phyloP scores from a whole-genome alignment of 345 rosid species.

The Salix purpurea region DNA sequence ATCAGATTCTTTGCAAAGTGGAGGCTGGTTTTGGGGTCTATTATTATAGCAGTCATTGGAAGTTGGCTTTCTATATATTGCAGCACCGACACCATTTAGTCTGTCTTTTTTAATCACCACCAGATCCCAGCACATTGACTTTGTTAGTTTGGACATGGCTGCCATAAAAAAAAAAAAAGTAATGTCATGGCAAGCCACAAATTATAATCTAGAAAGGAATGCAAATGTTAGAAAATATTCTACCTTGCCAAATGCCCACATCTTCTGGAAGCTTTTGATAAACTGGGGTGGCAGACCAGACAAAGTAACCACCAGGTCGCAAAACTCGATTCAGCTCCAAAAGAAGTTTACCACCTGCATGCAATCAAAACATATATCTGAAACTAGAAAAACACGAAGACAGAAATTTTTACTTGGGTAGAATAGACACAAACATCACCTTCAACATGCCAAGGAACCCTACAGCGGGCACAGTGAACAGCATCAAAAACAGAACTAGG shows the following conservation, averaged over 20 bases:
- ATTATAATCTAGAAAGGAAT: conserved; percentile 4
- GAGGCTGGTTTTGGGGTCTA: conserved; percentile 67
- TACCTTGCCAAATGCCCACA: conserved; percentile 88
- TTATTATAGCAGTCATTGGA: conserved; percentile 74
- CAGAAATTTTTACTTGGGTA: neutral
- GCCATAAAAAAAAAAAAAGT: conserved; percentile 19
- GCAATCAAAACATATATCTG: conserved; percentile 12
- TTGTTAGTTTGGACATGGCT: conserved; percentile 76
- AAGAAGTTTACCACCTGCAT: conserved; percentile 83
- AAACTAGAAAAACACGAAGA: neutral
- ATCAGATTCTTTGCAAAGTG: conserved; percentile 67
- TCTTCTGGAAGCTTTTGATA: conserved; percentile 75
- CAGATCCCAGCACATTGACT: conserved; percentile 88
- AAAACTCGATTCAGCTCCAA: conserved; percentile 81
- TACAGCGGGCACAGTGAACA: conserved; percentile 96
- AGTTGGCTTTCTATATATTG: conserved; percentile 71
- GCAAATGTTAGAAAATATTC: conserved; percentile 4
- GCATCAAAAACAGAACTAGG: conserved; percentile 86
- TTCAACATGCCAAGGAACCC: conserved; percentile 99
- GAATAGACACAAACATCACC: conserved; percentile 36
- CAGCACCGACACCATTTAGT: conserved; percentile 68
- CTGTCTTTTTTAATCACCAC: conserved; percentile 65
- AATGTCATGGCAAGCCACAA: neutral
- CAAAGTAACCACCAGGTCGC: conserved; percentile 87
- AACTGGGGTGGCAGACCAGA: conserved; percentile 98